Base-by-base conservation (phyloP, 148 eudicot species). In the Rhododendron vialii region DNA sequence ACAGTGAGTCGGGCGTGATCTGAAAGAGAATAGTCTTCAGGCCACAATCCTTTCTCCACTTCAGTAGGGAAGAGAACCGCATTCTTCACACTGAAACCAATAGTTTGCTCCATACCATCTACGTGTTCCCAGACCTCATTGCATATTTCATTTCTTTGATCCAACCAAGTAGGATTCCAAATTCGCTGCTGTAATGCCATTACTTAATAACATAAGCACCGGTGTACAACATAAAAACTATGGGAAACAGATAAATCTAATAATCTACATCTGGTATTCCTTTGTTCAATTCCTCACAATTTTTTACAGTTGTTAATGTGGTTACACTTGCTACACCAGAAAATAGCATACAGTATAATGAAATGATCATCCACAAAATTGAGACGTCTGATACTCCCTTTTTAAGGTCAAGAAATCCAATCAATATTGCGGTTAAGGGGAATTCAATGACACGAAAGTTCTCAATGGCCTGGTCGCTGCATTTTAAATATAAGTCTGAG, bases 1-100 rank as follows among this genome's bases (percentile, higher is more conserved):
- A 95, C 99, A 13, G 99, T 98, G 14, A 98, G 94, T 30, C 98
- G 96, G 82, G 99, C 99, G 90, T 98, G 99, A 85, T 98, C 99
- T 41, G 99, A 98, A 84, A 98, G 94, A 26, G 98, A 95, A 86
- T 95, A 98, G 83, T 98, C 95, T 88, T 98, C 97, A 2, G 99
- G 99, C 98, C 99, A 98, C 92, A 88, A 89, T 82, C 99, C 99
- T 89, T 93, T 98, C 92, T 95, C 99, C 26, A 94, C 98, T 92
- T 98, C 98, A 2, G 96, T 93, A 18, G 99, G 99, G 89, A 92
- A 98, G 36, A 98, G 95, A 78, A 94, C 98, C 48, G 98, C 99
- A 79, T 95, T 94, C 87, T 94, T 94, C 41, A 98, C 99, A 80
- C 95, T 94, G 86, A 95, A 98, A 61, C 99, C 99, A 28, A 95